Evolutionary conservation across 176 grass and related monocot genomes (phyloP).

Genomic region (Musa troglodytarum): DNA sequence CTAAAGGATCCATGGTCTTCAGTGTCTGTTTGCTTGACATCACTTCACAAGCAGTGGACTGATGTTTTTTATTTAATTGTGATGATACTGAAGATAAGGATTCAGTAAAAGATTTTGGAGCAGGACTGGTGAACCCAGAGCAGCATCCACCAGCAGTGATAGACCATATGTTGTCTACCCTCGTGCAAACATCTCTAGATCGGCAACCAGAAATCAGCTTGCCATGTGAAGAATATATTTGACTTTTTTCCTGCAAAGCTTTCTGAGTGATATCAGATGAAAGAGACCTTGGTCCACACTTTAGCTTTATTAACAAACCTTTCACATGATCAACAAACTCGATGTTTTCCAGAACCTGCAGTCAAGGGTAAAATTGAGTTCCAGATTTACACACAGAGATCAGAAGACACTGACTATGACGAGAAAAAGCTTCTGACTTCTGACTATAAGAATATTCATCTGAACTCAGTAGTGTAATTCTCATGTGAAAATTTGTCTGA

Average conservation of each 20-base stretch:
- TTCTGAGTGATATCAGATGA: slow-evolving; percentile 36
- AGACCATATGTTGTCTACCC: not conserved
- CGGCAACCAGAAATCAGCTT: not conserved
- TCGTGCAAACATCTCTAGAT: not conserved
- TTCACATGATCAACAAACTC: slow-evolving; percentile 58
- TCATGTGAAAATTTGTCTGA: not conserved
- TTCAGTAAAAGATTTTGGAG: not conserved
- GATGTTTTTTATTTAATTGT: slow-evolving; percentile 9
- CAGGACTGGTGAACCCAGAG: not conserved
- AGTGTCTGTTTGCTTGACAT: not conserved
- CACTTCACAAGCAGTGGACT: slow-evolving; percentile 25
- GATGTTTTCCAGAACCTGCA: slow-evolving; percentile 69
- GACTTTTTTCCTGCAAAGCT: slow-evolving; percentile 25
- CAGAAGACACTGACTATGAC: not conserved
- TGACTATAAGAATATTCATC: not conserved
- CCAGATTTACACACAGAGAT: slow-evolving; percentile 8
- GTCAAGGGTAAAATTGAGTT: slow-evolving; percentile 1
- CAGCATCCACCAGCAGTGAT: not conserved
- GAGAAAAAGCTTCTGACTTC: not conserved
- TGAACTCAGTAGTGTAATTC: not conserved
- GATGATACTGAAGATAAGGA: not conserved
- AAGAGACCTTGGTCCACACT: slow-evolving; percentile 34
- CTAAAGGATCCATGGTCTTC: not conserved
- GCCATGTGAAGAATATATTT: slow-evolving; percentile 23
- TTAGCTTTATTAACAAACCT: slow-evolving; percentile 49